A percentile compares a stretch with the other conserved stretches of the same genome.
Evolutionary conservation across 371 early-diverging fungal genomes (phyloP).

Genomic region (Nematocida sp.): DNA sequence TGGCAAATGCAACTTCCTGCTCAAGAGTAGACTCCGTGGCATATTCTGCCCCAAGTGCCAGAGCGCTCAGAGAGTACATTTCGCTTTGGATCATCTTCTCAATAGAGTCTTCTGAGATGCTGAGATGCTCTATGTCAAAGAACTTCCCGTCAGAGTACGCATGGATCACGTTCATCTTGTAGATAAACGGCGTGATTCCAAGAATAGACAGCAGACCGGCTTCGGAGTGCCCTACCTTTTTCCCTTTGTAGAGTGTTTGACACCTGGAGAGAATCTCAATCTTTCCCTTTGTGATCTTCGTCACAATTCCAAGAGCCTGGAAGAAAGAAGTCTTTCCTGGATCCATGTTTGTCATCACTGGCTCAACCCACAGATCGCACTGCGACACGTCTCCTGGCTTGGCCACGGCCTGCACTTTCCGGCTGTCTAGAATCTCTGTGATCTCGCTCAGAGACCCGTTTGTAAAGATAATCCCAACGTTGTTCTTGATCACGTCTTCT

Average conservation of each 20-base stretch:
- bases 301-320: slow-evolving; percentile 98
- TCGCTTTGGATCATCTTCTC: slow-evolving; percentile 72
- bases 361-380: slow-evolving; percentile 83
- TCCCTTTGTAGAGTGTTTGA: slow-evolving; percentile 77
- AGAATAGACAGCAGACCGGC: slow-evolving; percentile 94
- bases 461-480: slow-evolving; percentile 98
- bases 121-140: slow-evolving; percentile 80
- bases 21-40: slow-evolving; percentile 90
- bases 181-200: slow-evolving; percentile 99
- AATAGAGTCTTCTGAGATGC: slow-evolving; percentile 78
- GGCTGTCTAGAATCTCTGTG: slow-evolving; percentile 77
- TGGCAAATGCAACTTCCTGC: slow-evolving; percentile 67
- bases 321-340: slow-evolving; percentile 99
- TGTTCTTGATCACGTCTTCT: slow-evolving; percentile 73
- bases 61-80: slow-evolving; percentile 77
- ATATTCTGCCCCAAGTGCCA: slow-evolving; percentile 83
- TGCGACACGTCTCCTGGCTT: slow-evolving; percentile 93
- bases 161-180: slow-evolving; percentile 84
- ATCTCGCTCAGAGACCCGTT: slow-evolving; percentile 75
- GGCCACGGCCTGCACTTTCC: slow-evolving; percentile 94
- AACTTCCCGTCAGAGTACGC: slow-evolving; percentile 84
- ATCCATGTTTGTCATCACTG: slow-evolving; percentile 97
- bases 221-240: slow-evolving; percentile 94
- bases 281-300: slow-evolving; percentile 99
- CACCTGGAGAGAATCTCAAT: slow-evolving; percentile 96